Conservation (phyloP, 2,329 filamentous ascomycete species). For the Calonectria hawksworthii region DNA sequence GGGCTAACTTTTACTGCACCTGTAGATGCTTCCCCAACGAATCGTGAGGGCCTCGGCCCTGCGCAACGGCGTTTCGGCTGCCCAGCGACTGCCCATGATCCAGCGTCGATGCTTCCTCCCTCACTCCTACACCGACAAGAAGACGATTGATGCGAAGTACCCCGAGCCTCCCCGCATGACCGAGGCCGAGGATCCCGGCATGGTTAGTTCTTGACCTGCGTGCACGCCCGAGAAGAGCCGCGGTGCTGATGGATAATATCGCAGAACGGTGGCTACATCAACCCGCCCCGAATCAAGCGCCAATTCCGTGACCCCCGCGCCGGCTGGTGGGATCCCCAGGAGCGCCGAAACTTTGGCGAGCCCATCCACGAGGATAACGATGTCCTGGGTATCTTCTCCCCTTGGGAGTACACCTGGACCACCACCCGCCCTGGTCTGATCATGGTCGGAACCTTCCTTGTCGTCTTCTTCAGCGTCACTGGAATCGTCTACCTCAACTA, state of each 20-base stretch:
- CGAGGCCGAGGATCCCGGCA: conserved; percentile 75
- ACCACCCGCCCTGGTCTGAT: conserved; percentile 78
- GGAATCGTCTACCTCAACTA: conserved; percentile 79
- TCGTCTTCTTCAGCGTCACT: conserved; percentile 72
- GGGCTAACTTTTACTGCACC: conserved; percentile 28
- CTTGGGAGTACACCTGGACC: conserved; percentile 89
- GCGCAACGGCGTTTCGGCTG: conserved; percentile 60
- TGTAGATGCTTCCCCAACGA: conserved; percentile 73
- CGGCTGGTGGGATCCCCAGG: conserved; percentile 98
- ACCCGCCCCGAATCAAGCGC: conserved; percentile 85
- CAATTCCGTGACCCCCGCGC: conserved; percentile 93
- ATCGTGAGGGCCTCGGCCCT: conserved; percentile 65
- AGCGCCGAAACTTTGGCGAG: conserved; percentile 96
- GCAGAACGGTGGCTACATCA: conserved; percentile 88
- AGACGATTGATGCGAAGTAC: conserved; percentile 66
- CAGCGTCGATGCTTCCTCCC: conserved; percentile 72
- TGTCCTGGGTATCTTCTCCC: conserved; percentile 88
- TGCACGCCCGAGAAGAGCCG: conserved; percentile 17
- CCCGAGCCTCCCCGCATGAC: conserved; percentile 62
- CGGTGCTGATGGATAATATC: conserved; percentile 44
- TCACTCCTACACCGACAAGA: conserved; percentile 60
- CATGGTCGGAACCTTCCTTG: conserved; percentile 78
- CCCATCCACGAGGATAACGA: conserved; percentile 98
- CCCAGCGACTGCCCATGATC: conserved; percentile 64
- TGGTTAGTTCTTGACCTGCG: conserved; percentile 63